These are phyloP conservation scores for Sporothrix sp. DNA, from an alignment of 2,329 filamentous ascomycete species.

Conservation along the genomic window DNA sequence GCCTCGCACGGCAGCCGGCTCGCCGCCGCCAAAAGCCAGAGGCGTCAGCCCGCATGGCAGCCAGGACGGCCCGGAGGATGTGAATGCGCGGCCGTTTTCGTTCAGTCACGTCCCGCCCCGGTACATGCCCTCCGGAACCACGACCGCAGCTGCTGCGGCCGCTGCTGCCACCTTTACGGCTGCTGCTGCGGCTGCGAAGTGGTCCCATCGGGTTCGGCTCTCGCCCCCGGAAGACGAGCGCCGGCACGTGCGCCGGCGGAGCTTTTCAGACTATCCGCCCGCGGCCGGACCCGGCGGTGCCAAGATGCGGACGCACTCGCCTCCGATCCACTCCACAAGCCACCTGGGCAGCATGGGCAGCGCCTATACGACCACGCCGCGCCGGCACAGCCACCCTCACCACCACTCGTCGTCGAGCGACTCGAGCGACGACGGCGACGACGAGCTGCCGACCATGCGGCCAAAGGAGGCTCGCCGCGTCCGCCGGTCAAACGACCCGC, in stretches of 20 bases:
- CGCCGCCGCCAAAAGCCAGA: background rate
- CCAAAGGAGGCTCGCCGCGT: constrained; percentile 17
- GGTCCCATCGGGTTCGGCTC: constrained; percentile 25
- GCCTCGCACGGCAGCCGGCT: constrained; percentile 14
- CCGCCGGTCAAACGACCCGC: constrained; percentile 21
- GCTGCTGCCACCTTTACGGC: constrained; percentile 3
- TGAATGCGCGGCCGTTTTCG: constrained; percentile 29
- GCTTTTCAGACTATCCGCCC: constrained; percentile 41
- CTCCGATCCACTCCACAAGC: constrained; percentile 18
- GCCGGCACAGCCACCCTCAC: constrained; percentile 42
- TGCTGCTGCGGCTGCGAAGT: constrained; percentile 18
- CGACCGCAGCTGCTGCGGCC: constrained; percentile 8
- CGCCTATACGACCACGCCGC: constrained; percentile 22
- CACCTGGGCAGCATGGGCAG: constrained; percentile 29
- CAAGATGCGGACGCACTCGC: constrained; percentile 15
- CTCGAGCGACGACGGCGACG: constrained; percentile 30
- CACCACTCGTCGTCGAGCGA: constrained; percentile 34
- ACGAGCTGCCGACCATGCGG: constrained; percentile 23
- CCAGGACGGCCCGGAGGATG: constrained; percentile 20
- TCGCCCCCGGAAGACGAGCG: constrained; percentile 30
- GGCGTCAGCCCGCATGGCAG: constrained; percentile 4
- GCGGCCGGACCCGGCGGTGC: constrained; percentile 17
- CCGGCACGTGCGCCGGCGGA: constrained; percentile 32
- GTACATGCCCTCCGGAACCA: constrained; percentile 19
- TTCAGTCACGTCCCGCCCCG: constrained; percentile 35